phyloP scores from a whole-genome alignment of 768 basidiomycete species.

The Fistulinella prunicolor region DNA sequence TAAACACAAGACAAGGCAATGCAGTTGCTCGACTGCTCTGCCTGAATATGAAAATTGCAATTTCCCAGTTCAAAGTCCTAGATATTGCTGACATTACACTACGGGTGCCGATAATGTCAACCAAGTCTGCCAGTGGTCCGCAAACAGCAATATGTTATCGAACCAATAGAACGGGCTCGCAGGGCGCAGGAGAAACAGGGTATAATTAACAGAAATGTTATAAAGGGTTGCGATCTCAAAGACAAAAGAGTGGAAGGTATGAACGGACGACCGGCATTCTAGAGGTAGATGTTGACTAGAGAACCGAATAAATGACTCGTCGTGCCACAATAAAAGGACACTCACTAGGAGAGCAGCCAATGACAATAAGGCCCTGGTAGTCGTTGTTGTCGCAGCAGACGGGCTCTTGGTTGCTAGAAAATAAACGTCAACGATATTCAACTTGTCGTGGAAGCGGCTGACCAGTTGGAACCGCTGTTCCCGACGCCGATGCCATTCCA shows the following conservation, averaged over 20 bases:
- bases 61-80: background rate
- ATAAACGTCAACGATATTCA: background rate
- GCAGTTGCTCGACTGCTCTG: too few relatives aligned
- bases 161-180: background rate
- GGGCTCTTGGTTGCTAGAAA: conserved; percentile 30
- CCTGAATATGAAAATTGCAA: background rate
- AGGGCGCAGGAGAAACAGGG: conserved; percentile 2
- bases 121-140: background rate
- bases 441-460: background rate
- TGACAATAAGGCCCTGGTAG: conserved; percentile 35
- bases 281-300: conserved; percentile 20
- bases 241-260: conserved; percentile 20
- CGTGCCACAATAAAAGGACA: background rate
- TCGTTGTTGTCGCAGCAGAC: conserved; percentile 41
- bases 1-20: background rate
- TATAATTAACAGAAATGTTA: conserved; percentile 13
- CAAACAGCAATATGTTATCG: background rate
- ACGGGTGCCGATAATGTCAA: background rate
- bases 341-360: conserved; percentile 41
- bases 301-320: background rate
- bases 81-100: background rate
- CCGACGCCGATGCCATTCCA: conserved; percentile 28
- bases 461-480: conserved; percentile 15
- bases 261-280: background rate
- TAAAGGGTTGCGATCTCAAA: background rate